Evolutionary conservation across 2,329 filamentous ascomycete genomes (phyloP).

Genomic region (Fusarium staphyleae): DNA sequence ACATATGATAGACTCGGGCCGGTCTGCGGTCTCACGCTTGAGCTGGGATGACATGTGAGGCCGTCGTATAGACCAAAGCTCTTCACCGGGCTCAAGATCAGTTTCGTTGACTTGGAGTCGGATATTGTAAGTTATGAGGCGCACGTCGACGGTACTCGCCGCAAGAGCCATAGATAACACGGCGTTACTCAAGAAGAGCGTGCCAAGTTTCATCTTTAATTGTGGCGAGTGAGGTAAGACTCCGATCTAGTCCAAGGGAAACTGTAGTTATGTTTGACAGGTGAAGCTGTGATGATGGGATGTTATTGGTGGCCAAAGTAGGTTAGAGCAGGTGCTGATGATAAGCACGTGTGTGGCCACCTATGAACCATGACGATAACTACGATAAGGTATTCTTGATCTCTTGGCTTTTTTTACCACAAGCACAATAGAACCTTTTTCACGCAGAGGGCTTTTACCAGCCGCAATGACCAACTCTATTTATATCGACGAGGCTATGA

Average conservation of each 20-base stretch:
- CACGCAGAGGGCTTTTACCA: too few species aligned
- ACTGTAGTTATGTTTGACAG: too few species aligned
- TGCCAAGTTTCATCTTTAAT: conserved; percentile 30
- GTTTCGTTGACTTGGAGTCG: conserved; percentile 60
- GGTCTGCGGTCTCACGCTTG: conserved; percentile 55
- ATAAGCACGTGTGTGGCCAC: too few species aligned
- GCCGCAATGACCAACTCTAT: too few species aligned
- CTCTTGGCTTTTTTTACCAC: too few species aligned
- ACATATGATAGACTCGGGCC: conserved; percentile 62
- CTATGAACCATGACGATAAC: too few species aligned
- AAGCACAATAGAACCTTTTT: too few species aligned
- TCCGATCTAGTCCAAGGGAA: not conserved
- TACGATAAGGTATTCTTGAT: too few species aligned
- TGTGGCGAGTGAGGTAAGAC: not conserved
- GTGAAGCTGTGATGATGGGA: too few species aligned
- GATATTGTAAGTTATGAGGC: conserved; percentile 69
- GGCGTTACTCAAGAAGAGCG: conserved; percentile 15
- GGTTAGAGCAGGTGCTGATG: too few species aligned
- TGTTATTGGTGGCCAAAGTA: too few species aligned
- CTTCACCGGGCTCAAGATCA: conserved; percentile 58
- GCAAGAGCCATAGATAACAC: conserved; percentile 20
- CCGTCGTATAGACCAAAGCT: conserved; percentile 62
- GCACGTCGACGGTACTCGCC: conserved; percentile 46
- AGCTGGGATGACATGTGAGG: conserved; percentile 61
- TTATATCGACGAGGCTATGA: too few species aligned